These are phyloP conservation scores for Eimeria falciformis DNA, from an alignment of 169 alveolate species.

Conservation along the genomic window DNA sequence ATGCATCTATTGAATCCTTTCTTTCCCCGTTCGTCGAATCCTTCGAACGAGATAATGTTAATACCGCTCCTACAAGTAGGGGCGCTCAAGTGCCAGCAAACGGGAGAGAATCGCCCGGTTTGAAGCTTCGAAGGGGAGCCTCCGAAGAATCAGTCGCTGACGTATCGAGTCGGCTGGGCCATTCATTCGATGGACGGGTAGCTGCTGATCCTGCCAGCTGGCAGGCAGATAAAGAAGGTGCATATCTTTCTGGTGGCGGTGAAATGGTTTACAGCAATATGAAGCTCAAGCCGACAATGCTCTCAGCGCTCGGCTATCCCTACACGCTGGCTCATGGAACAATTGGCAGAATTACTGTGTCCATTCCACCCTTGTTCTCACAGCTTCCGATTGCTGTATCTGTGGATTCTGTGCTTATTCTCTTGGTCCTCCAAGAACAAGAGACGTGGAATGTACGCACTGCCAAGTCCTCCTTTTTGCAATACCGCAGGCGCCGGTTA, in stretches of 20 bases:
- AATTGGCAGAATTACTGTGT: not conserved
- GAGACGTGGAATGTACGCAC: not conserved
- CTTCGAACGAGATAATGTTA: not conserved
- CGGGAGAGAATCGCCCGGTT: not conserved
- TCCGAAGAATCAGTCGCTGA: not conserved
- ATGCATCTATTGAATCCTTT: slow-evolving; percentile 31
- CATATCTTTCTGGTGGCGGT: not conserved
- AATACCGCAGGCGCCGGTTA: not conserved
- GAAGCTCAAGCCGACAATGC: not conserved
- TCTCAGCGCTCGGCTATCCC: slow-evolving; percentile 23
- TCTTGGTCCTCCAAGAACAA: not conserved
- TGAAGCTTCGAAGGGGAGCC: not conserved
- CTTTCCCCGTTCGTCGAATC: slow-evolving; percentile 53
- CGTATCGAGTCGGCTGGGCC: not conserved
- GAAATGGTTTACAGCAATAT: slow-evolving; percentile 33
- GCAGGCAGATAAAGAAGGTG: not conserved
- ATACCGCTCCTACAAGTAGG: not conserved
- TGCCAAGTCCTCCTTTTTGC: not conserved
- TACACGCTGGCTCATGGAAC: slow-evolving; percentile 20
- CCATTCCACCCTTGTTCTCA: slow-evolving; percentile 40
- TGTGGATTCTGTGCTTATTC: slow-evolving; percentile 3
- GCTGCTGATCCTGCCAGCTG: not conserved
- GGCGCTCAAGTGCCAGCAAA: not conserved
- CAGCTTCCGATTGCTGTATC: slow-evolving; percentile 1
- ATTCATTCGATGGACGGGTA: not conserved